Evolutionary conservation across 2,329 filamentous ascomycete species (phyloP), one percentile per base, ranked within the genome.

Genomic region (Rhexocercosporidium sp.): DNA sequence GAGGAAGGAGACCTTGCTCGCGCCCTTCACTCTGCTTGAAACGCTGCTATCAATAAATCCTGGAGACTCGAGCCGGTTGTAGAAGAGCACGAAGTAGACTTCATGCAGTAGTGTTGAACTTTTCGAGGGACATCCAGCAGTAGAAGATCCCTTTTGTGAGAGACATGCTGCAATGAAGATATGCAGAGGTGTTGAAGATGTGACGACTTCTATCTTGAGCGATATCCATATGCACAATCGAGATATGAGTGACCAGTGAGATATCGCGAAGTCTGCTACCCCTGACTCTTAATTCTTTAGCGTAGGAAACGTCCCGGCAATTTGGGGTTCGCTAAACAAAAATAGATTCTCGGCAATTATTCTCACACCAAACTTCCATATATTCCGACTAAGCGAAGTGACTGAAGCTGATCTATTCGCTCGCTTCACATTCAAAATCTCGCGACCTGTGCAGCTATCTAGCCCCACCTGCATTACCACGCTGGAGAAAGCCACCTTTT

Each of bases 401-500:
- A 6, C 12, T n/a, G 5, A 12, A 39, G 29, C 46, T 11, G 3
- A 2, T 27, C 22, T 27, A 51, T 53, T 51, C 22, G 59, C 16
- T 53, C 59, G 59, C 59, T 27, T 62, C 54, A 11, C 0, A 18
- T 25, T 39, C 22, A n/a, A 27, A 20, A n/a, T 2, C 18, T 7
- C n/a, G 0, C 3, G 3, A 11, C n/a, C 16, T 8, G 22, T 59
- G 34, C 8, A 18, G 56, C 11, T 61, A 65, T 57, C 59, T 5
- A 37, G 29, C 39, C 51, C 59, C 57, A 18, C 39, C 56, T 51
- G 27, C 7, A 44, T 1, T n/a, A 14, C 20, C 29, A 25, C 25
- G 29, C 56, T 49, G 31, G 47, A 65, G 44, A 44, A 53, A 39
- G 63, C 63, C 63, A 65, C 34, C 3, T n/a, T 47, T 47, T 65